Conservation (phyloP, 2,329 filamentous ascomycete genomes). For the Verticillium alfalfae region DNA sequence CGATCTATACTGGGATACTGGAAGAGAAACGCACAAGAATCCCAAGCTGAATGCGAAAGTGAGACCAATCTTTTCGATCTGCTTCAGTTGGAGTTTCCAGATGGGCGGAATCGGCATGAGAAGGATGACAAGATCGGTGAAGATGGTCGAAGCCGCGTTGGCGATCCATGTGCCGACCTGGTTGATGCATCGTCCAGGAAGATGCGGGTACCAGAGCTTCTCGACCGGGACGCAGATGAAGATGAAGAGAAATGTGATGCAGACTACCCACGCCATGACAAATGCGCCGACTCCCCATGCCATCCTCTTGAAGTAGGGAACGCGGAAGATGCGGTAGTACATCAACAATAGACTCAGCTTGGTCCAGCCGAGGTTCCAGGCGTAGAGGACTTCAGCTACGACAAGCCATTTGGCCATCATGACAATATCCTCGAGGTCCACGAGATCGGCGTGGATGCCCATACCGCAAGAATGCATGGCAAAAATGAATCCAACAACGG, state of each 20-base stretch:
- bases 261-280: constrained; percentile 39
- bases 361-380: constrained; percentile 41
- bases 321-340: constrained; percentile 47
- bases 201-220: constrained; percentile 39
- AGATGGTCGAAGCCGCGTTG: constrained; percentile 40
- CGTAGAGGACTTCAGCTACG: constrained; percentile 41
- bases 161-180: constrained; percentile 44
- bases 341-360: constrained; percentile 45
- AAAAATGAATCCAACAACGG: constrained; percentile 41
- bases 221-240: constrained; percentile 46
- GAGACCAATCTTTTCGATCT: constrained; percentile 34
- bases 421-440: constrained; percentile 28
- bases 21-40: constrained; percentile 28
- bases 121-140: constrained; percentile 40
- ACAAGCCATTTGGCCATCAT: constrained; percentile 41
- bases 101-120: constrained; percentile 37
- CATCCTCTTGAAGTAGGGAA: constrained; percentile 34
- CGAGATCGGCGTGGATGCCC: constrained; percentile 37
- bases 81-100: constrained; percentile 36
- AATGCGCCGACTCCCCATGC: constrained; percentile 33
- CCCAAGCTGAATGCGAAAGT: constrained; percentile 37
- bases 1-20: accelerated
- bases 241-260: constrained; percentile 41
- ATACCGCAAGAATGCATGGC: constrained; percentile 39
- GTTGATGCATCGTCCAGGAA: constrained; percentile 42